phyloP scores from a whole-genome alignment of 1,284 basidiomycete species.

The Cutaneotrichosporon mucoides region DNA sequence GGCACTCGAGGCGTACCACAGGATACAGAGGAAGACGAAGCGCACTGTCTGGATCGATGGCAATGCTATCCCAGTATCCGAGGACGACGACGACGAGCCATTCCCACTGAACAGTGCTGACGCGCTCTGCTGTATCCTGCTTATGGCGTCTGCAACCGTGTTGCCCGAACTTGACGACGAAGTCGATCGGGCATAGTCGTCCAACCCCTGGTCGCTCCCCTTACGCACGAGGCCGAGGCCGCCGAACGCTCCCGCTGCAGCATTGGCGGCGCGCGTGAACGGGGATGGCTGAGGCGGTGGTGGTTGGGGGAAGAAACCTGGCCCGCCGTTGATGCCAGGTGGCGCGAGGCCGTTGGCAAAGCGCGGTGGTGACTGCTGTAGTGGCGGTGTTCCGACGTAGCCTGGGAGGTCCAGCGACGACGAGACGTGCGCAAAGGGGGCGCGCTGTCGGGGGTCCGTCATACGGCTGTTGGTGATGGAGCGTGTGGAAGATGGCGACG shows the following conservation, averaged over 20 bases:
- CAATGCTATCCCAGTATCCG: constrained; percentile 3
- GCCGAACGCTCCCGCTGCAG: constrained; percentile 2
- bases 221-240: constrained; percentile 12
- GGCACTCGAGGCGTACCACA: constrained; percentile 51
- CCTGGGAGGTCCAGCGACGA: constrained; percentile 19
- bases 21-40: constrained; percentile 46
- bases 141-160: background rate
- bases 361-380: background rate
- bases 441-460: constrained; percentile 39
- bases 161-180: background rate
- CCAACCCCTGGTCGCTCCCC: constrained; percentile 6
- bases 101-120: background rate
- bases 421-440: constrained; percentile 38
- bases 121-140: background rate
- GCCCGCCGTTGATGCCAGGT: constrained; percentile 5
- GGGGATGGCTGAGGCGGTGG: background rate
- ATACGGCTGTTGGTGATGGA: constrained; percentile 10
- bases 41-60: constrained; percentile 38
- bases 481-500: background rate
- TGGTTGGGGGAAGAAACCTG: constrained; percentile 10
- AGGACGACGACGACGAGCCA: background rate
- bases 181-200: background rate
- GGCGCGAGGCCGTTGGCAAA: background rate
- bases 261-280: background rate
- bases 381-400: background rate